Conservation (phyloP, 257 asterid species). For the Apocynum venetum region DNA sequence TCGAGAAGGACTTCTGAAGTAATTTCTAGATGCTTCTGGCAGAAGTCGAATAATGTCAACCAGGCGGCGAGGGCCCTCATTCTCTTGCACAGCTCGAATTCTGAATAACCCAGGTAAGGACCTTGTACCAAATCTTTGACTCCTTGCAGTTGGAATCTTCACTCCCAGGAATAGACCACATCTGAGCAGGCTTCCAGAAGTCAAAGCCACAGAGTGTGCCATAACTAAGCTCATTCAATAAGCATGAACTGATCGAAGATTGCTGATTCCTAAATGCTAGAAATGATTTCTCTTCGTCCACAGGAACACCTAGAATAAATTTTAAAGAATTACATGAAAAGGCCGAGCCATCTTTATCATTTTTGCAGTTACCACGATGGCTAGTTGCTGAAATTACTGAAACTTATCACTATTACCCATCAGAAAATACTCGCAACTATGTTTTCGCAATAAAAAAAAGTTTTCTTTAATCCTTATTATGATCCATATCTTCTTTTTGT, state of each 20-base stretch:
- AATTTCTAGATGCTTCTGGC: slow-evolving; percentile 70
- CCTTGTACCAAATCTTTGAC: slow-evolving; percentile 23
- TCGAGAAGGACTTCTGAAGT: slow-evolving; percentile 77
- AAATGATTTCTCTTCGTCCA: not conserved
- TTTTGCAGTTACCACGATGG: not conserved
- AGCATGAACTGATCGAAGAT: not conserved
- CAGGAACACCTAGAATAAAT: not conserved
- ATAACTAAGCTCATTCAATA: slow-evolving; percentile 21
- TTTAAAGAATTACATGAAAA: not conserved
- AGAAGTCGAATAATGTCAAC: slow-evolving; percentile 71
- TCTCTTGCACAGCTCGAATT: slow-evolving; percentile 69
- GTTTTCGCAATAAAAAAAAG: not conserved
- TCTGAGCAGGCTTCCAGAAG: slow-evolving; percentile 34
- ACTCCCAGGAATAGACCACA: slow-evolving; percentile 23
- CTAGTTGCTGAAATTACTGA: not conserved
- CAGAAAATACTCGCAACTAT: not conserved
- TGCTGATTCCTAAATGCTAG: not conserved
- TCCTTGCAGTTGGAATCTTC: slow-evolving; percentile 13
- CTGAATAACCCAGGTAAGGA: slow-evolving; percentile 32
- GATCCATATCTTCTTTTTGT: not conserved
- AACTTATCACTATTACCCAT: not conserved
- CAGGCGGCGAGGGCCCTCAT: slow-evolving; percentile 62
- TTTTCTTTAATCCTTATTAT: not conserved
- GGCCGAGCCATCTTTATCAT: not conserved
- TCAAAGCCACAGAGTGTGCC: slow-evolving; percentile 36